Evolutionary conservation across 148 eudicot species (phyloP).

Genomic region (Salicornia ramosissima): DNA sequence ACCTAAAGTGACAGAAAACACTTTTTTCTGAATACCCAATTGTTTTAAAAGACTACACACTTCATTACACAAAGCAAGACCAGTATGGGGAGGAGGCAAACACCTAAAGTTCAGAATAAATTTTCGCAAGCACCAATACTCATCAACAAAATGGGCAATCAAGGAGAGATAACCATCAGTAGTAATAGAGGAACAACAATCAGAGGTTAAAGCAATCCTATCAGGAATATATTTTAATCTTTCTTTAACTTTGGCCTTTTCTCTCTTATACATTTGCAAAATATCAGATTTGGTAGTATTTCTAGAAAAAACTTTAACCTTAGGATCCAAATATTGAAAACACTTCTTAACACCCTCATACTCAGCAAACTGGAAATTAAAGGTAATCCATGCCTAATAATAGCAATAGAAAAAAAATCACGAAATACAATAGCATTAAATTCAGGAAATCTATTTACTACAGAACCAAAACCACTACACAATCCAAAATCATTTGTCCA

Average conservation of each 20-base stretch:
- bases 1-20: background rate
- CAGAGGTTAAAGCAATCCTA: background rate
- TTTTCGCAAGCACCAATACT: background rate
- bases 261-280: background rate
- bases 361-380: constrained; percentile 15
- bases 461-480: background rate
- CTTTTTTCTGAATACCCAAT: background rate
- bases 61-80: background rate
- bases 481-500: background rate
- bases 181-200: background rate
- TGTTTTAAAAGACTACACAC: background rate
- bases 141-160: background rate
- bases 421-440: background rate
- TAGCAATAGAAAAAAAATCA: background rate
- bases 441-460: background rate
- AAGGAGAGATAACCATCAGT: constrained; percentile 2
- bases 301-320: background rate
- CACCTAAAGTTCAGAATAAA: background rate
- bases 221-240: background rate
- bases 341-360: background rate
- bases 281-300: background rate
- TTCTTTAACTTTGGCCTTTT: background rate
- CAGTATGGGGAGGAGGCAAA: background rate
- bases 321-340: background rate
- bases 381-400: background rate